These are phyloP conservation scores for Wickerhamia fluorescens DNA, from an alignment of 805 yeast species.

Conservation along the genomic window DNA sequence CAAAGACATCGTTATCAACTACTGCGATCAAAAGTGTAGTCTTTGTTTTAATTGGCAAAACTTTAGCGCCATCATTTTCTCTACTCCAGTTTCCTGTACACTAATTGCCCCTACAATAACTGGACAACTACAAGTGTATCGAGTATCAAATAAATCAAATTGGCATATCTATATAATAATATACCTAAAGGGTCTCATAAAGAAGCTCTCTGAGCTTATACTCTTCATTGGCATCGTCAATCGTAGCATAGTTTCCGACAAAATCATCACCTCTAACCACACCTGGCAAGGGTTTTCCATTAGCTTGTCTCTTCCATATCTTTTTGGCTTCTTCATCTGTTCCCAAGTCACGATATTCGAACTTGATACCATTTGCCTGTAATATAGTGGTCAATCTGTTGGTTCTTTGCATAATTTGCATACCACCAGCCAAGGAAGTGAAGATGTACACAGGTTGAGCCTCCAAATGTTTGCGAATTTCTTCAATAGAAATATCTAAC, in stretches of 20 bases:
- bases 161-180: not conserved
- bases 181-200: constrained; percentile 50
- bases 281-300: constrained; percentile 76
- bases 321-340: constrained; percentile 82
- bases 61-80: no score
- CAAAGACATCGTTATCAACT: no score
- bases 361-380: constrained; percentile 63
- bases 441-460: constrained; percentile 63
- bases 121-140: no score
- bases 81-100: no score
- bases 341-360: constrained; percentile 70
- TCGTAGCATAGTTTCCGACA: constrained; percentile 79
- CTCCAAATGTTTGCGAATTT: constrained; percentile 35
- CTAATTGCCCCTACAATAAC: no score
- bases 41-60: no score
- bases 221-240: constrained; percentile 82
- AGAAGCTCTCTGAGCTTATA: constrained; percentile 56
- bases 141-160: constrained; percentile 4
- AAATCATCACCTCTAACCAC: constrained; percentile 75
- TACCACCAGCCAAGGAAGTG: constrained; percentile 86
- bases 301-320: constrained; percentile 71
- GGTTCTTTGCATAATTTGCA: constrained; percentile 71
- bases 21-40: no score
- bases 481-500: constrained; percentile 34
- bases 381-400: constrained; percentile 69